Percentiles rank a stretch among this genome's conserved stretches.
Evolutionary conservation across 2,329 filamentous ascomycete genomes (phyloP).

Genomic region (Aspergillus clavatus): DNA sequence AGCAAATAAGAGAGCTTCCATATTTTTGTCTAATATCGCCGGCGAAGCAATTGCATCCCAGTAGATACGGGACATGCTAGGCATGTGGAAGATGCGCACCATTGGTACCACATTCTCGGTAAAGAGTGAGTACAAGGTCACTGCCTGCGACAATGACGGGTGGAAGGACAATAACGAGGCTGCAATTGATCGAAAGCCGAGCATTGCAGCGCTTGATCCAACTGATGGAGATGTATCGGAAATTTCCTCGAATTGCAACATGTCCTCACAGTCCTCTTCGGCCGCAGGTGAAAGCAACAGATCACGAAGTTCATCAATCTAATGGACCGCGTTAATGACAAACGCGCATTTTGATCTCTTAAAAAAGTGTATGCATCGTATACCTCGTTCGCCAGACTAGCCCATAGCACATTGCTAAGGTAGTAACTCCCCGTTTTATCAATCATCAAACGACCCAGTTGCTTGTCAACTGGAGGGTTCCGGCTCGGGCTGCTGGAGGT

Average conservation of each 20-base stretch:
- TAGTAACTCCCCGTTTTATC: conserved; percentile 57
- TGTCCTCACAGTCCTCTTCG: no score
- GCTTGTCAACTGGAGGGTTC: conserved; percentile 23
- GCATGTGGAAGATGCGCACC: conserved; percentile 52
- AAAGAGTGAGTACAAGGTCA: conserved; percentile 15
- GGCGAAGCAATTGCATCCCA: conserved; percentile 44
- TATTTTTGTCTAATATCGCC: conserved; percentile 44
- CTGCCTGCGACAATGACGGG: conserved; percentile 30
- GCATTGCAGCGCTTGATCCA: conserved; percentile 37
- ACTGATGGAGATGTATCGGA: no score
- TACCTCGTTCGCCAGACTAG: conserved; percentile 55
- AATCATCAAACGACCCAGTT: conserved; percentile 56
- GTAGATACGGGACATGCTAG: conserved; percentile 45
- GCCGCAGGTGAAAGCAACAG: no score
- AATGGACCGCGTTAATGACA: no score
- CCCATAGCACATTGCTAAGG: conserved; percentile 60
- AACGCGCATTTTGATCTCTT: no score
- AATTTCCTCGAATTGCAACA: no score
- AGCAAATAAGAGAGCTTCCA: conserved; percentile 54
- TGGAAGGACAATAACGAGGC: conserved; percentile 51
- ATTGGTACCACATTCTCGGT: conserved; percentile 45
- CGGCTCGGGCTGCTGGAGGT: neutral
- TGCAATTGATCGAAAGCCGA: conserved; percentile 49
- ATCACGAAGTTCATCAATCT: conserved; percentile 56
- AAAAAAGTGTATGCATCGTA: conserved; percentile 4